phyloP scores from a whole-genome alignment of 495 filamentous ascomycete species.

The Sphaerosporella brunnea region DNA sequence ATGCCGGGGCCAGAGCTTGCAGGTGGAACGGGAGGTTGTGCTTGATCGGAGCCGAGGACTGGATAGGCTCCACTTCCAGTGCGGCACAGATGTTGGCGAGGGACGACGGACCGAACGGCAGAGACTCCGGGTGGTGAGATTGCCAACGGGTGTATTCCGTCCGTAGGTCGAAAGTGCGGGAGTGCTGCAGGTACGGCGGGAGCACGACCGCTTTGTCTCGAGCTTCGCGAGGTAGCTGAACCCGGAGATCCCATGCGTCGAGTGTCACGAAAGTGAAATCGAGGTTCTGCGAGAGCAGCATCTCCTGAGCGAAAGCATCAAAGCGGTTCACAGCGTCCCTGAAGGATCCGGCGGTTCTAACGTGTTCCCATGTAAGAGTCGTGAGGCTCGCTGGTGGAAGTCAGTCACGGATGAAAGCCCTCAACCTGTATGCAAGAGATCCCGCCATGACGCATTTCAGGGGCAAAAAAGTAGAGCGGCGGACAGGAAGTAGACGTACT shows the following conservation, averaged over 20 bases:
- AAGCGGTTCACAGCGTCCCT: conserved; percentile 90
- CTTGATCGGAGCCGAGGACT: conserved; percentile 92
- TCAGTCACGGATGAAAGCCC: conserved; percentile 1
- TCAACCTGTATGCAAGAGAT: not conserved
- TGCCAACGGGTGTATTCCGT: conserved; percentile 98
- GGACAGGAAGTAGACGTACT: conserved; percentile 56
- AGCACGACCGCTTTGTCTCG: conserved; percentile 94
- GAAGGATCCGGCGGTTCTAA: conserved; percentile 88
- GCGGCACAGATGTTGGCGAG: conserved; percentile 94
- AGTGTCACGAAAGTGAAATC: conserved; percentile 97
- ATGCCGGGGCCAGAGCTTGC: conserved; percentile 87
- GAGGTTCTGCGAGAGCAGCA: conserved; percentile 63
- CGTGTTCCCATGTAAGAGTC: conserved; percentile 96
- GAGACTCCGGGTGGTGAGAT: conserved; percentile 88
- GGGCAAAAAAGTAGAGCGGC: not conserved
- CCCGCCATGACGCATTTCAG: not conserved
- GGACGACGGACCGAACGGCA: conserved; percentile 88
- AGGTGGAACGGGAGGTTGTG: conserved; percentile 96
- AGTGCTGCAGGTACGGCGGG: conserved; percentile 93
- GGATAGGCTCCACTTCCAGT: conserved; percentile 89
- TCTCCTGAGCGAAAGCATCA: conserved; percentile 77
- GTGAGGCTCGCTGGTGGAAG: conserved; percentile 67
- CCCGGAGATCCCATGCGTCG: conserved; percentile 95
- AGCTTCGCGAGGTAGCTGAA: conserved; percentile 91
- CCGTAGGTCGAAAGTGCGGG: conserved; percentile 84